These are phyloP conservation scores for Boletellus emodensis DNA, from an alignment of 768 basidiomycete species.

Conservation along the genomic window DNA sequence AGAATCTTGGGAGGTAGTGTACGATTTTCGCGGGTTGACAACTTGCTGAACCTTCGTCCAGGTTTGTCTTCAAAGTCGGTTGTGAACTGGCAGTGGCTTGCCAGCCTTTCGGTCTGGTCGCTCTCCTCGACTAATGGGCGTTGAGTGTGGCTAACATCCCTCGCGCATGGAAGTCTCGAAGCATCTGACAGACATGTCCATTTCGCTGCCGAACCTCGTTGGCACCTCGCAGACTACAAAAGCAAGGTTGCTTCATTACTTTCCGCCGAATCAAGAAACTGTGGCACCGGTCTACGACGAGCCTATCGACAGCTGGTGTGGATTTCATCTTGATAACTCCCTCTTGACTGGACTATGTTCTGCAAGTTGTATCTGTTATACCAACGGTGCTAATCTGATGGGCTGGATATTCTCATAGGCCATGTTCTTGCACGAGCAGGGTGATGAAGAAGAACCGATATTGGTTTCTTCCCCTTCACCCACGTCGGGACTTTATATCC, in stretches of 20 bases:
- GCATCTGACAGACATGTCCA: constrained; percentile 55
- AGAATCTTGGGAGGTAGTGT: constrained; percentile 66
- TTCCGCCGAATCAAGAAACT: constrained; percentile 56
- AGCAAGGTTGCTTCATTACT: constrained; percentile 95
- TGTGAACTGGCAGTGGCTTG: constrained; percentile 80
- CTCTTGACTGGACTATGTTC: constrained; percentile 91
- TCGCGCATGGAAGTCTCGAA: constrained; percentile 47
- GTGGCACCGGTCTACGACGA: constrained; percentile 47
- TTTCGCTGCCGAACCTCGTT: constrained; percentile 73
- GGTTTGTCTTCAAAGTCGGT: constrained; percentile 81
- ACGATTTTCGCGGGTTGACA: background rate
- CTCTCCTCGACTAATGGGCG: background rate
- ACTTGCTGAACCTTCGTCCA: constrained; percentile 25
- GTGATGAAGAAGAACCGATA: constrained; percentile 35
- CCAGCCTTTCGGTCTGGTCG: constrained; percentile 76
- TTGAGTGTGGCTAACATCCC: constrained; percentile 1
- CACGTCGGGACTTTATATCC: constrained; percentile 86
- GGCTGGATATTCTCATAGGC: constrained; percentile 45
- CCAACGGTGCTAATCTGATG: background rate
- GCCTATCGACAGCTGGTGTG: constrained; percentile 86
- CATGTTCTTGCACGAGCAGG: constrained; percentile 66
- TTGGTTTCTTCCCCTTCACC: constrained; percentile 66
- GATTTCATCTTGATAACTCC: constrained; percentile 91
- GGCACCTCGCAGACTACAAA: constrained; percentile 78
- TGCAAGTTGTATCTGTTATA: constrained; percentile 37